phyloP scores from a whole-genome alignment of 257 asterid genomes.

The Nemophila menziesii region DNA sequence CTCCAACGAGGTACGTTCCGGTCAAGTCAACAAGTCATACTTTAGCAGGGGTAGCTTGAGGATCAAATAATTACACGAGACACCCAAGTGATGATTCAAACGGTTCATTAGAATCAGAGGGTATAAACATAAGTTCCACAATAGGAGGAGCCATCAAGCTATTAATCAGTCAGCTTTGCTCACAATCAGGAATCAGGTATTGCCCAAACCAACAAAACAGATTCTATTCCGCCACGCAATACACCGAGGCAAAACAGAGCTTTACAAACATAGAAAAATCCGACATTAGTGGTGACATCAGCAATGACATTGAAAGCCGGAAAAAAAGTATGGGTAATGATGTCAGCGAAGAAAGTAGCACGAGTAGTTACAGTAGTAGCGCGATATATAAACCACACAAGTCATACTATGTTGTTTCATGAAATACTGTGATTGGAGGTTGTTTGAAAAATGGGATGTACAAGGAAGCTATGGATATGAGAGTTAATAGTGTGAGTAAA shows the following conservation, averaged over 20 bases:
- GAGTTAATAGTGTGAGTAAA: too few species aligned
- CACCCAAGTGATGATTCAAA: slow-evolving; percentile 24
- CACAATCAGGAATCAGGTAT: slow-evolving; percentile 19
- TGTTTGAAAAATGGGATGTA: too few species aligned
- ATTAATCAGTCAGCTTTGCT: slow-evolving; percentile 18
- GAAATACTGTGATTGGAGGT: too few species aligned
- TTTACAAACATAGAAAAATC: slow-evolving; percentile 43
- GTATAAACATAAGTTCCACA: slow-evolving; percentile 10
- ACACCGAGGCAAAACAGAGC: slow-evolving; percentile 36
- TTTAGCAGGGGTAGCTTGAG: slow-evolving; percentile 25
- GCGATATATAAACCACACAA: slow-evolving; percentile 45
- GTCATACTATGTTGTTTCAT: too few species aligned
- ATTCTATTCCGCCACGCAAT: slow-evolving; percentile 29
- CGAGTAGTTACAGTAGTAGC: slow-evolving; percentile 34
- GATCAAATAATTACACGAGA: slow-evolving; percentile 13
- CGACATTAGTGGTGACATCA: slow-evolving; percentile 36
- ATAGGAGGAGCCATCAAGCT: slow-evolving; percentile 19
- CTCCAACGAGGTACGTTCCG: slow-evolving; percentile 26
- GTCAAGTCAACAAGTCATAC: slow-evolving; percentile 19
- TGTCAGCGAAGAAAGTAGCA: slow-evolving; percentile 52
- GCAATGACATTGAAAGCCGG: slow-evolving; percentile 36
- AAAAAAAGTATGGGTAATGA: slow-evolving; percentile 46
- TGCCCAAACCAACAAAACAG: slow-evolving; percentile 37
- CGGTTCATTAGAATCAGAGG: slow-evolving; percentile 24
- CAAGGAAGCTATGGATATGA: too few species aligned